Evolutionary conservation across 371 early-diverging fungal genomes (phyloP).

Genomic region (Mortierella sp.): DNA sequence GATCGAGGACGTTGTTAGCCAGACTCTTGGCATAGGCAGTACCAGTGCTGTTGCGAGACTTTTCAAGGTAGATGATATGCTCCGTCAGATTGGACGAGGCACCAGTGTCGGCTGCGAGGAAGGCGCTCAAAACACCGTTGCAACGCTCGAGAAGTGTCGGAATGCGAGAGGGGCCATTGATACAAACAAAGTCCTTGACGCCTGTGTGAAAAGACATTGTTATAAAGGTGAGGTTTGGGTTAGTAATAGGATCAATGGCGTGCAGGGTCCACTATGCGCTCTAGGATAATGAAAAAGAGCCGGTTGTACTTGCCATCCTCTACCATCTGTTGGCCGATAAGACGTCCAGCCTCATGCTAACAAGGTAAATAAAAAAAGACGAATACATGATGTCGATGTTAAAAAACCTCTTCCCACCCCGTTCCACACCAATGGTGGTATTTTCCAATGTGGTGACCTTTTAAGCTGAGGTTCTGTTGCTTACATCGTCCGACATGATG

Average conservation of each 20-base stretch:
- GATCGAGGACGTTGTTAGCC: slow-evolving; percentile 7
- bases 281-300: not conserved
- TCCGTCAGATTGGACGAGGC: slow-evolving; percentile 29
- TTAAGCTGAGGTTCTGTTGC: not conserved
- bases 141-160: slow-evolving; percentile 42
- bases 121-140: slow-evolving; percentile 34
- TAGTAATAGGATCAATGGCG: not conserved
- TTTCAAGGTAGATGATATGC: slow-evolving; percentile 26
- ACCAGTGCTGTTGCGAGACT: slow-evolving; percentile 22
- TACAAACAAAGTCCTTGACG: slow-evolving; percentile 49
- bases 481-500: slow-evolving; percentile 53
- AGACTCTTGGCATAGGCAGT: not conserved
- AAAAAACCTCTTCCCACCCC: not conserved
- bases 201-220: slow-evolving; percentile 16
- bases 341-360: slow-evolving; percentile 34
- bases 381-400: not conserved
- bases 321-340: slow-evolving; percentile 38
- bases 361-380: not conserved
- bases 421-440: too few species aligned
- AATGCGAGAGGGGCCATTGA: slow-evolving; percentile 21
- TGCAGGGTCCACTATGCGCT: not conserved
- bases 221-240: not conserved
- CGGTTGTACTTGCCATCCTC: slow-evolving; percentile 30
- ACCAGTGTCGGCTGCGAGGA: not conserved
- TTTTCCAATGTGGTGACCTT: not conserved